A percentile compares a stretch with the other conserved stretches of the same genome.
Evolutionary conservation across 2,329 filamentous ascomycete species (phyloP).

Genomic region (Aspergillus costaricaensis): DNA sequence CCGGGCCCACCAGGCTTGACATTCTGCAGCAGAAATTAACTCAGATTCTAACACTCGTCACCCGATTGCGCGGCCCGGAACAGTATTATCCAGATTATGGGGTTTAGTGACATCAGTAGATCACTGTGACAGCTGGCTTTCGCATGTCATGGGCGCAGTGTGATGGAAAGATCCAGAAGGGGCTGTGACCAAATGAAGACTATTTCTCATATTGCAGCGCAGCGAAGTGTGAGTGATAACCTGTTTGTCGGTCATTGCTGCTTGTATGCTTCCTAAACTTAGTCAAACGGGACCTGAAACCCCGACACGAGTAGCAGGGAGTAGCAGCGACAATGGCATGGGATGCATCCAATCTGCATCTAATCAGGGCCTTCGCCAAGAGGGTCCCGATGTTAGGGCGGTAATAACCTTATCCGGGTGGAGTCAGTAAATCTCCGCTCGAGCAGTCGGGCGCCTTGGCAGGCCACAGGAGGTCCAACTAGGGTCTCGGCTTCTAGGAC

Average conservation of each 20-base stretch:
- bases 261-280: too few relatives aligned
- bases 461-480: neutral
- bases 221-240: neutral
- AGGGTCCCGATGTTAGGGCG: neutral
- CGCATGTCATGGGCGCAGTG: neutral
- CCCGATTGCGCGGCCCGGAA: conserved; percentile 6
- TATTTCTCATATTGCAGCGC: neutral
- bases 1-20: conserved; percentile 4
- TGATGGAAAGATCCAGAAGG: neutral
- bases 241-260: too few relatives aligned
- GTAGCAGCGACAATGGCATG: neutral
- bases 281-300: too few relatives aligned
- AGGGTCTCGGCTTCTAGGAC: neutral
- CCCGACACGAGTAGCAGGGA: too few relatives aligned
- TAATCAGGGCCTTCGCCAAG: neutral
- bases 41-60: neutral
- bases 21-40: neutral
- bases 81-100: neutral
- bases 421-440: neutral
- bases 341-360: neutral
- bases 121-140: neutral
- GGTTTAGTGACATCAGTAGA: neutral
- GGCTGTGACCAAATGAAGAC: neutral
- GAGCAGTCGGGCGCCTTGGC: neutral
- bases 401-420: conserved; percentile 8